phyloP scores from a whole-genome alignment of 352 stramenopile genomes.

The Phytophthora constricta region DNA sequence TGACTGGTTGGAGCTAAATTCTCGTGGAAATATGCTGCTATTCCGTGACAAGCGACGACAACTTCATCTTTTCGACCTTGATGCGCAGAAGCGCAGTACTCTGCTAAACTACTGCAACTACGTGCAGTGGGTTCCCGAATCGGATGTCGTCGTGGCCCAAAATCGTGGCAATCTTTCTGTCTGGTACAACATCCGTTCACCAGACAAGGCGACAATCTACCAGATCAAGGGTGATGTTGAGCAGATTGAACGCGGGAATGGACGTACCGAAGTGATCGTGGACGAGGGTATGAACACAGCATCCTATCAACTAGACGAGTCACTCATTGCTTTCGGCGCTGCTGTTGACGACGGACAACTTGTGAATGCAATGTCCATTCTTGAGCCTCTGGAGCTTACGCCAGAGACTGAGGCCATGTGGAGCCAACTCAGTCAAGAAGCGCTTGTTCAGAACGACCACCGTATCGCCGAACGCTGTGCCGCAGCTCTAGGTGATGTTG shows the following conservation, averaged over 20 bases:
- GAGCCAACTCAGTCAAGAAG: conserved; percentile 89
- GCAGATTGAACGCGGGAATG: conserved; percentile 93
- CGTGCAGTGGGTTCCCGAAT: conserved; percentile 96
- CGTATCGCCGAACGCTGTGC: conserved; percentile 91
- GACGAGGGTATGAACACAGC: conserved; percentile 95
- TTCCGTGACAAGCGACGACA: conserved; percentile 93
- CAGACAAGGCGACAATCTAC: conserved; percentile 94
- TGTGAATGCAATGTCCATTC: conserved; percentile 92
- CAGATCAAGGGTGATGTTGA: conserved; percentile 96
- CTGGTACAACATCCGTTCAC: conserved; percentile 96
- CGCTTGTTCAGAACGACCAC: conserved; percentile 88
- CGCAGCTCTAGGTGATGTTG: conserved; percentile 92
- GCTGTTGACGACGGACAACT: conserved; percentile 93
- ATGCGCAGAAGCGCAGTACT: conserved; percentile 84
- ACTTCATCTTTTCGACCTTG: conserved; percentile 93
- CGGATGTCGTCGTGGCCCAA: conserved; percentile 95
- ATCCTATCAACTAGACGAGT: conserved; percentile 94
- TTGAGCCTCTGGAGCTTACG: conserved; percentile 92
- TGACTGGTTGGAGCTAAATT: conserved; percentile 96
- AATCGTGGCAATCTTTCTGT: conserved; percentile 92
- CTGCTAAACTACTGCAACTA: conserved; percentile 96
- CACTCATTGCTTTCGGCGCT: conserved; percentile 94
- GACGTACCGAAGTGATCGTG: conserved; percentile 94
- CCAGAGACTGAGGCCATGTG: conserved; percentile 95
- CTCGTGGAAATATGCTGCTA: conserved; percentile 88